These are phyloP conservation scores for Fusarium sp. DNA, from an alignment of 2,329 filamentous ascomycete genomes.

Conservation along the genomic window DNA sequence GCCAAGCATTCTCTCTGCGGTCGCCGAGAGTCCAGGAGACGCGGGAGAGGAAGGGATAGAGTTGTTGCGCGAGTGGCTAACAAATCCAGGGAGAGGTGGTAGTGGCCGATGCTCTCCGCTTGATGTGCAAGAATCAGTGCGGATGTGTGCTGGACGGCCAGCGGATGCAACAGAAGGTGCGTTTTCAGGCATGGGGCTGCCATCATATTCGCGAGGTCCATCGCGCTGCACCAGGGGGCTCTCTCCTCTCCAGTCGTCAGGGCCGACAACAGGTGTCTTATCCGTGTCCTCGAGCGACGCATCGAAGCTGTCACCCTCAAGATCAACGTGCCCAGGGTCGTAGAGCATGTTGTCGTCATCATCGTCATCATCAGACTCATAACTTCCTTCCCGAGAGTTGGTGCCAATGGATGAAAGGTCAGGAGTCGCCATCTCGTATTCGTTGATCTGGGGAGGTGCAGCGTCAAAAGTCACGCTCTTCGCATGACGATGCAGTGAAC, in stretches of 20 bases:
- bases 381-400: slow-evolving; percentile 92
- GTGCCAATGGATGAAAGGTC: slow-evolving; percentile 93
- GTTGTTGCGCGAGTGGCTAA: slow-evolving; percentile 51
- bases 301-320: slow-evolving; percentile 89
- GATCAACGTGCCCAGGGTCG: slow-evolving; percentile 64
- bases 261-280: slow-evolving; percentile 97
- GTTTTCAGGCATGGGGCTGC: slow-evolving; percentile 74
- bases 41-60: slow-evolving; percentile 64
- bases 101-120: slow-evolving; percentile 87
- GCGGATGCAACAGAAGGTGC: slow-evolving; percentile 56
- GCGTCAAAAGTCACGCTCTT: slow-evolving; percentile 99
- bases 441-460: slow-evolving; percentile 92
- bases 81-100: slow-evolving; percentile 82
- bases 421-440: slow-evolving; percentile 98
- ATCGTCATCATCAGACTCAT: slow-evolving; percentile 84
- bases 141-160: slow-evolving; percentile 67
- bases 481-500: slow-evolving; percentile 81
- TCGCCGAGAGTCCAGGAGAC: slow-evolving; percentile 74
- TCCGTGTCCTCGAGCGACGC: slow-evolving; percentile 94
- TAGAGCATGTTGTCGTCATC: slow-evolving; percentile 68
- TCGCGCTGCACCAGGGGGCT: slow-evolving; percentile 57
- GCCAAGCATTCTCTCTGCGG: slow-evolving; percentile 77
- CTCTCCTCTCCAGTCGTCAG: slow-evolving; percentile 93
- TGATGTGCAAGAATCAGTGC: slow-evolving; percentile 80
- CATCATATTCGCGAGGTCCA: slow-evolving; percentile 65